Conservation (phyloP, 495 filamentous ascomycete genomes). For the Lasiosphaeriaceae sp. region DNA sequence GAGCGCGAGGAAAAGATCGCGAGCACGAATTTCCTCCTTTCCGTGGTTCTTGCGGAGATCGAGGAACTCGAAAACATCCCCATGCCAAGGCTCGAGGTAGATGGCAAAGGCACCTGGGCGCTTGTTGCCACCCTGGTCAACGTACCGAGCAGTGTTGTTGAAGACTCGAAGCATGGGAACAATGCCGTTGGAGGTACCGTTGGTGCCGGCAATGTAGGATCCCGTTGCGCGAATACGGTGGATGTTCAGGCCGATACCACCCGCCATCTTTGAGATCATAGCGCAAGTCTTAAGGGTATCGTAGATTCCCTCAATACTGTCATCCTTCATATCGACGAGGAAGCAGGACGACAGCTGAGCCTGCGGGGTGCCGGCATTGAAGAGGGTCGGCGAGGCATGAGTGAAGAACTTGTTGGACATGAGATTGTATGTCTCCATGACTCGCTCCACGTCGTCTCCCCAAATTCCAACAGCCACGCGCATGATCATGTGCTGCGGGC, state of each 20-base stretch:
- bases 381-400: slow-evolving; percentile 94
- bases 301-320: slow-evolving; percentile 99
- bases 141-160: slow-evolving; percentile 98
- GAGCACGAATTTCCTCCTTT: slow-evolving; percentile 95
- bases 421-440: slow-evolving; percentile 93
- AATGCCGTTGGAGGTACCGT: slow-evolving; percentile 95
- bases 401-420: slow-evolving; percentile 99
- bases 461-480: slow-evolving; percentile 96
- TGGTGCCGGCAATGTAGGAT: slow-evolving; percentile 95
- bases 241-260: slow-evolving; percentile 92
- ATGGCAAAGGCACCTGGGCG: slow-evolving; percentile 97
- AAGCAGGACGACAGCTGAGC: slow-evolving; percentile 96
- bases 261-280: slow-evolving; percentile 98
- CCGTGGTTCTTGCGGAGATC: slow-evolving; percentile 99
- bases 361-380: slow-evolving; percentile 93
- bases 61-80: slow-evolving; percentile 94
- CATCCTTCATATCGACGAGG: slow-evolving; percentile 96
- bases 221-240: slow-evolving; percentile 95
- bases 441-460: slow-evolving; percentile 88
- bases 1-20: slow-evolving; percentile 94
- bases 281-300: slow-evolving; percentile 98
- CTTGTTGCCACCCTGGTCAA: slow-evolving; percentile 99
- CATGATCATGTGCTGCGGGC: slow-evolving; percentile 99
- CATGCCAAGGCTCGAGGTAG: slow-evolving; percentile 99
- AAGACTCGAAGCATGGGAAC: slow-evolving; percentile 97